These are phyloP conservation scores for Erysimum pusillum DNA, from an alignment of 441 rosid genomes.

Conservation along the genomic window DNA sequence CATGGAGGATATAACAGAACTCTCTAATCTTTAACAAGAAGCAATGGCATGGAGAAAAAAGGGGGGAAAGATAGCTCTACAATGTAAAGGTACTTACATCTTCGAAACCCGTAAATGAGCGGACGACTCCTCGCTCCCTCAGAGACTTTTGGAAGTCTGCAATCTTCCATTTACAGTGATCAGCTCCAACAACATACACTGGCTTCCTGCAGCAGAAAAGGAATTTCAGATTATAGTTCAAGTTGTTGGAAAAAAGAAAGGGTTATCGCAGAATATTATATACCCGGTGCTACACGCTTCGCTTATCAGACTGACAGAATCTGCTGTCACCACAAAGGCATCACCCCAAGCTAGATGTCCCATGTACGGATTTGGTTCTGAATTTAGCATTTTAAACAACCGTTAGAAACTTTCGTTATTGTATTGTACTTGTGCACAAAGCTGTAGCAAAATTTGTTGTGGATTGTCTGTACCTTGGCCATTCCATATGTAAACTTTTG, in stretches of 20 bases:
- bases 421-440: conserved; percentile 25
- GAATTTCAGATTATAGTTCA: conserved; percentile 14
- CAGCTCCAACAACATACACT: conserved; percentile 79
- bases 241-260: conserved; percentile 10
- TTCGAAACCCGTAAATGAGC: conserved; percentile 79
- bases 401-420: conserved; percentile 12
- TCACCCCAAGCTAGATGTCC: conserved; percentile 98
- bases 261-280: conserved; percentile 21
- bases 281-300: conserved; percentile 99
- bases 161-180: conserved; percentile 91
- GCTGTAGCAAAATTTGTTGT: conserved; percentile 7
- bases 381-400: conserved; percentile 37
- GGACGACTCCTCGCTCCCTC: conserved; percentile 80
- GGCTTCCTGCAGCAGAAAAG: conserved; percentile 72
- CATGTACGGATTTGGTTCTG: conserved; percentile 88
- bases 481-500: conserved; percentile 84
- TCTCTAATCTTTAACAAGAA: background rate
- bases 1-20: background rate
- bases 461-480: conserved; percentile 70
- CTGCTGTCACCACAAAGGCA: conserved; percentile 93
- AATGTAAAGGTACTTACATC: conserved; percentile 66
- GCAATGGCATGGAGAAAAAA: background rate
- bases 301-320: conserved; percentile 92
- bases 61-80: background rate
- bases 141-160: conserved; percentile 81